Percentiles rank a stretch among this genome's conserved stretches.
phyloP scores from a whole-genome alignment of 208 protist genomes.

The Acanthamoeba healyi region DNA sequence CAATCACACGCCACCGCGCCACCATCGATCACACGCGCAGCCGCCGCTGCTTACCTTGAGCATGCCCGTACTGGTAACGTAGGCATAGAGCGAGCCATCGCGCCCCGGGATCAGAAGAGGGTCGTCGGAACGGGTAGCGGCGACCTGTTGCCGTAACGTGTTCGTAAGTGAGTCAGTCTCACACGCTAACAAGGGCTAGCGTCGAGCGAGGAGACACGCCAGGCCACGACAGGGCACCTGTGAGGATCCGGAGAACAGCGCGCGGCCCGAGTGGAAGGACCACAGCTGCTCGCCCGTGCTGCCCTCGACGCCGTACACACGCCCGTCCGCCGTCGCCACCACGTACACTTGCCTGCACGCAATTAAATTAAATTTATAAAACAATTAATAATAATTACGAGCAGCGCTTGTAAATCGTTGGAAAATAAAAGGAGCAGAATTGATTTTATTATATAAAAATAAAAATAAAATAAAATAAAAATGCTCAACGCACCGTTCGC shows the following conservation, averaged over 20 bases:
- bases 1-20: background rate
- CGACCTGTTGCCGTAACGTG: background rate
- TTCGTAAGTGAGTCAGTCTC: no score
- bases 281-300: conserved; percentile 41
- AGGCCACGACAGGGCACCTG: no score
- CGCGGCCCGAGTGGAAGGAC: conserved; percentile 11
- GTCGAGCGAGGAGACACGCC: no score
- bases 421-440: no score
- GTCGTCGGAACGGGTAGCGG: background rate
- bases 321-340: conserved; percentile 8
- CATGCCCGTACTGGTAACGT: conserved; percentile 14
- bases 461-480: background rate
- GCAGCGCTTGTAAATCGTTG: no score
- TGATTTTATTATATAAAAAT: no score
- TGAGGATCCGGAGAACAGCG: conserved; percentile 19
- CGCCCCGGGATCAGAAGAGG: background rate
- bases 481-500: background rate
- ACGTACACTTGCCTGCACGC: background rate
- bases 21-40: no score
- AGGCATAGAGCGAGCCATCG: conserved; percentile 54
- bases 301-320: conserved; percentile 33
- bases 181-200: no score
- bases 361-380: background rate
- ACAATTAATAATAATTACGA: background rate
- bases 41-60: background rate